Base-by-base conservation (phyloP, 2,329 filamentous ascomycete species). In the Neofusicoccum ribis region DNA sequence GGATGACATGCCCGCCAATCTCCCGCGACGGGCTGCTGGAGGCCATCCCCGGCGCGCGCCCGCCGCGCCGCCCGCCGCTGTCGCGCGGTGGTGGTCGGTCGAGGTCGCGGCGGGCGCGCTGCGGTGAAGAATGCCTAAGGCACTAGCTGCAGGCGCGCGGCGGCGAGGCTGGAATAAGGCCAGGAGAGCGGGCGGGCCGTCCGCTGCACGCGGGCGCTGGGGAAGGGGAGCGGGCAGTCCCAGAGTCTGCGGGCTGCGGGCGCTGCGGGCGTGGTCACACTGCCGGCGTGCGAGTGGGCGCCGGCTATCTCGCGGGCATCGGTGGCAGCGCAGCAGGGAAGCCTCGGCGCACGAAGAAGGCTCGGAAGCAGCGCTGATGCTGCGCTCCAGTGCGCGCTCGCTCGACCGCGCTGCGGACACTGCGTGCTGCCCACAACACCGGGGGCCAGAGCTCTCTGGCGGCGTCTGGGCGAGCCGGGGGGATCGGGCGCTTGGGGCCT, bases 81-180 rank as follows among this genome's bases (percentile, higher is more conserved):
- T 0, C 0, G 23, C 23, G 23, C 3, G 3, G 23, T 23, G 37
- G 6, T 39, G 37, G 11, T 39, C 37, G 37, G 14, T 3, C 37
- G 14, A 11, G 6, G 37, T 1, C 37, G 14, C 3, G 6, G 46
- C 23, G 54, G 36, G n/a, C 34, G 39, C 54, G 54, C 27, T 31
- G 51, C 54, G 54, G 39, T 58, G 54, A 58, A 58, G 54, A 58
- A 58, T 58, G 54, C 54, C 54, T 58, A 46, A 58, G 54, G 54
- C 54, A 46, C 54, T 58, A 58, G 54, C 17, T 44, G 54, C 51
- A 43, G 36, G 5, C 37, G 17, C 37, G 14, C 36, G 36, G 37
- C 51, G 51, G 34, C 54, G 54, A 58, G 54, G 54, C 54, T 58
- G 39, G 39, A 58, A 12, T 58, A 58, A 58, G 54, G 54, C 54